Percentiles rank a stretch among this genome's conserved stretches.
Conservation (phyloP, 495 filamentous ascomycete species). For the Amorphotheca resinae region DNA sequence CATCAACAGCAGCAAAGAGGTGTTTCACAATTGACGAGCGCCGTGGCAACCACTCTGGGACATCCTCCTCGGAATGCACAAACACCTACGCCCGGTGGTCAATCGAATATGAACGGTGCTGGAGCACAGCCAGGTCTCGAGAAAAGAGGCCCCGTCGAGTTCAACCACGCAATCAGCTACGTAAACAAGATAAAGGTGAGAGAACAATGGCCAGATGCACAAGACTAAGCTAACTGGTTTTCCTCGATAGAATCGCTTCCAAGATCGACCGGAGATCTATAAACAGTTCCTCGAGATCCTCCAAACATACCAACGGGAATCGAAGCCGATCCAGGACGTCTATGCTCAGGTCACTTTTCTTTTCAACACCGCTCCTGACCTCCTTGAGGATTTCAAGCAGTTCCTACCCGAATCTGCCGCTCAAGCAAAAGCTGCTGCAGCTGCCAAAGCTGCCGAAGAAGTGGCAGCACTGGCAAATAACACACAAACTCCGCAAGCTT, state of each 20-base stretch:
- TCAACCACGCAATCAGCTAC: constrained; percentile 99
- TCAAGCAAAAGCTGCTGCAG: constrained; percentile 62
- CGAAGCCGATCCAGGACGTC: constrained; percentile 96
- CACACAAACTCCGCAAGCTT: constrained; percentile 34
- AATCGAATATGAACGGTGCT: constrained; percentile 28
- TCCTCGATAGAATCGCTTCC: constrained; percentile 70
- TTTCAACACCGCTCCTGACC: constrained; percentile 89
- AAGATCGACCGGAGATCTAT: constrained; percentile 92
- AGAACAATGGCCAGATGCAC: too few relatives aligned
- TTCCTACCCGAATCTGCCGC: constrained; percentile 96
- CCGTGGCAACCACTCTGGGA: constrained; percentile 42
- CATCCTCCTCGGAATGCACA: constrained; percentile 23
- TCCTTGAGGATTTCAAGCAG: constrained; percentile 97
- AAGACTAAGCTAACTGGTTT: constrained; percentile 14
- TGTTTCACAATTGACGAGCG: constrained; percentile 68
- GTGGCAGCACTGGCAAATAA: constrained; percentile 28
- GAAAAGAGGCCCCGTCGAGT: constrained; percentile 91
- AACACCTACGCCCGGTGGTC: constrained; percentile 37
- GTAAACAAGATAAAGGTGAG: constrained; percentile 99
- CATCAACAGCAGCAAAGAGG: constrained; percentile 72
- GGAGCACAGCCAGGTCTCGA: constrained; percentile 52
- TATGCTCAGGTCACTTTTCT: constrained; percentile 94
- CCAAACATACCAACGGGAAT: constrained; percentile 96
- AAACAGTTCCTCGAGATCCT: constrained; percentile 98
- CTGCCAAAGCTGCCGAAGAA: constrained; percentile 52